Evolutionary conservation across 2,329 filamentous ascomycete species (phyloP).

Genomic region (Aspergillus japonicus): DNA sequence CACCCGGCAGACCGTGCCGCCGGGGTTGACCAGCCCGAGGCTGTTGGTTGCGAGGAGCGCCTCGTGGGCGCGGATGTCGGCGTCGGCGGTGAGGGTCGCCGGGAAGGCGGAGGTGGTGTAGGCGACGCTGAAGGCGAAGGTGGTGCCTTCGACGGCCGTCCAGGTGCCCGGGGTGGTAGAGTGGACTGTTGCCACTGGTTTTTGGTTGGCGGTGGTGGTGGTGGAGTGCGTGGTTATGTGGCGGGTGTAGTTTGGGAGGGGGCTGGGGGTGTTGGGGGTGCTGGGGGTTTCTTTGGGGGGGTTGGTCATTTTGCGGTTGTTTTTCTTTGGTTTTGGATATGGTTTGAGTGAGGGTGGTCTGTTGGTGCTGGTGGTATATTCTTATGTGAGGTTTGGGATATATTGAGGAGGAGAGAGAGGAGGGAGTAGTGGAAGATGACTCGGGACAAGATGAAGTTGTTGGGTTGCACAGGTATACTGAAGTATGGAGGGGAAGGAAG

Average conservation of each 20-base stretch:
- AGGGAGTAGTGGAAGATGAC: too few relatives aligned
- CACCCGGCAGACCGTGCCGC: slow-evolving; percentile 36
- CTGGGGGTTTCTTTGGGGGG: too few relatives aligned
- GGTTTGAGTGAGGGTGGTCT: too few relatives aligned
- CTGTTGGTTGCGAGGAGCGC: slow-evolving; percentile 42
- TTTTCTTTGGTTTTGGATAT: too few relatives aligned
- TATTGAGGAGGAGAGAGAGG: too few relatives aligned
- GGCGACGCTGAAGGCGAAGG: slow-evolving; percentile 44
- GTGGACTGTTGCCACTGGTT: slow-evolving; percentile 35
- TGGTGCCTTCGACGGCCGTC: slow-evolving; percentile 26
- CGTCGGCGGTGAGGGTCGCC: slow-evolving; percentile 45
- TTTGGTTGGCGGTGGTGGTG: too few relatives aligned
- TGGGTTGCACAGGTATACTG: too few relatives aligned
- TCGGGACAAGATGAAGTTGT: too few relatives aligned
- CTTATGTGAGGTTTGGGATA: too few relatives aligned
- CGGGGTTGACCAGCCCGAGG: slow-evolving; percentile 50
- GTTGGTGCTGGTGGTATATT: too few relatives aligned
- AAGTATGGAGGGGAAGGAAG: too few relatives aligned
- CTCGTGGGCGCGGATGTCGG: slow-evolving; percentile 50
- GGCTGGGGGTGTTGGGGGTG: slow-evolving; percentile 11
- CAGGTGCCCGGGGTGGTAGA: slow-evolving; percentile 31
- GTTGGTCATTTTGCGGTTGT: too few relatives aligned
- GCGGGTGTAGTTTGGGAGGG: slow-evolving; percentile 28
- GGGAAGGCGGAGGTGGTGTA: slow-evolving; percentile 53
- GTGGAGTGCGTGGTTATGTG: slow-evolving; percentile 40